Base-by-base conservation (phyloP, 139 green algal species). In the Auxenochlorella protothecoides region DNA sequence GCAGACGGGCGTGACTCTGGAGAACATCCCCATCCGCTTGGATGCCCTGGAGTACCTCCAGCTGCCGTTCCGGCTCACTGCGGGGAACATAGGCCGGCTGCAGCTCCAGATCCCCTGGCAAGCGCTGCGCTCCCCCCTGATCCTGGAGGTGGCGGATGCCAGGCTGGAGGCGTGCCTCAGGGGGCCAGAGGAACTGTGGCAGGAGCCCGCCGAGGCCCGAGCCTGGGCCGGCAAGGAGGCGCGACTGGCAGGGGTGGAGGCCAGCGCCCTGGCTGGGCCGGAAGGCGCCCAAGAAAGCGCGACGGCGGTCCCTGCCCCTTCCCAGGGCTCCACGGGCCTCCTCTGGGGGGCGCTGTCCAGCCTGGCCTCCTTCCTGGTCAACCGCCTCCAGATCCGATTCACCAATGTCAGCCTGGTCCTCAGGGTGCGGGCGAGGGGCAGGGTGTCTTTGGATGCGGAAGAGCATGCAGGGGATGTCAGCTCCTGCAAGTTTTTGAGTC, bases 381-480 rank as follows among this genome's bases (percentile, higher is more conserved):
- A 89, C 68, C 76, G 84, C 3, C 73, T 95, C 66, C 89, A 90
- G 77, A 72, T 96, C 14, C 80, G 57, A 16, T 77, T 96, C n/a
- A 76, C 44, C 14, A 85, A 83, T 61, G 79, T 94, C 27, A 44
- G 27, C 27, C 27, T 44, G 27, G 27, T 44, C 27, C 27, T 44
- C 27, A 44, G 0, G 27, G 27, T 44, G 27, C 0, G 27, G 27
- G 1, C 27, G 27, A 44, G 27, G 27, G 1, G 27, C 27, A 44
- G 27, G 27, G 27, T 44, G 27, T 44, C 27, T 0, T 44, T 44
- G 27, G 27, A 44, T 44, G 60, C 83, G 90, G 71, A 65, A 94
- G 6, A 70, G 72, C 53, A 89, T 93, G 66, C 70, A 87, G 81
- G 87, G 88, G 72, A 27, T n/a, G 10, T 3, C 52, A 59, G 12